Conservation (phyloP, 2,329 filamentous ascomycete species). For the Neonectria magnoliae region DNA sequence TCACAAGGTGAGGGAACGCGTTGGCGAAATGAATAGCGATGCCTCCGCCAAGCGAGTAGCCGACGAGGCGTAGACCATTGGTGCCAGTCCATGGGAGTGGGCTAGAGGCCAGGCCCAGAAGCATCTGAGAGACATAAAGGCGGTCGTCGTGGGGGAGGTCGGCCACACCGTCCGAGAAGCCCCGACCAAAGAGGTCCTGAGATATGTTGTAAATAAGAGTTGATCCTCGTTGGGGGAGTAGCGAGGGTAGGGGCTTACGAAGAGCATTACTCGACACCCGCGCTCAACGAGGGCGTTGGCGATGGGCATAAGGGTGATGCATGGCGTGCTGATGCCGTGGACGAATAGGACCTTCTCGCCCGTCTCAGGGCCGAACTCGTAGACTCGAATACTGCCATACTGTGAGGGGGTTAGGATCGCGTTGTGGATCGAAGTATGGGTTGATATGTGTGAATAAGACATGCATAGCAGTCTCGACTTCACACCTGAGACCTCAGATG, state of each 20-base stretch:
- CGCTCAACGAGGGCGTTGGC: conserved; percentile 72
- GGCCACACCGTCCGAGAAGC: conserved; percentile 71
- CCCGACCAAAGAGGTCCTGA: conserved; percentile 74
- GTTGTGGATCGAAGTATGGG: background rate
- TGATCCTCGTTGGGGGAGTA: conserved; percentile 19
- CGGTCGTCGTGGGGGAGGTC: conserved; percentile 77
- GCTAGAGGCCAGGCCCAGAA: conserved; percentile 76
- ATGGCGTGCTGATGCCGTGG: conserved; percentile 87
- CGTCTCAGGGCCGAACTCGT: conserved; percentile 81
- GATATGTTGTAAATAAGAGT: conserved; percentile 12
- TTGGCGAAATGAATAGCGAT: conserved; percentile 79
- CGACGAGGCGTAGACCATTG: conserved; percentile 71
- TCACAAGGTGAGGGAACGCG: conserved; percentile 76
- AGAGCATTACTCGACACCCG: conserved; percentile 84
- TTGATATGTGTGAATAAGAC: background rate
- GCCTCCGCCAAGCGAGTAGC: conserved; percentile 85
- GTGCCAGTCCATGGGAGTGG: conserved; percentile 72
- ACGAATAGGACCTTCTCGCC: conserved; percentile 81
- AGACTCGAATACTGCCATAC: conserved; percentile 80
- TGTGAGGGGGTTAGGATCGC: conserved; percentile 36
- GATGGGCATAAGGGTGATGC: conserved; percentile 74
- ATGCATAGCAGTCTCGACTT: background rate
- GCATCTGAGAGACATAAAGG: conserved; percentile 77
- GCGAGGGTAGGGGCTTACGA: conserved; percentile 55
- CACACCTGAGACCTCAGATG: background rate